Base-by-base conservation (phyloP, 1,284 basidiomycete species). In the Malassezia psittaci region DNA sequence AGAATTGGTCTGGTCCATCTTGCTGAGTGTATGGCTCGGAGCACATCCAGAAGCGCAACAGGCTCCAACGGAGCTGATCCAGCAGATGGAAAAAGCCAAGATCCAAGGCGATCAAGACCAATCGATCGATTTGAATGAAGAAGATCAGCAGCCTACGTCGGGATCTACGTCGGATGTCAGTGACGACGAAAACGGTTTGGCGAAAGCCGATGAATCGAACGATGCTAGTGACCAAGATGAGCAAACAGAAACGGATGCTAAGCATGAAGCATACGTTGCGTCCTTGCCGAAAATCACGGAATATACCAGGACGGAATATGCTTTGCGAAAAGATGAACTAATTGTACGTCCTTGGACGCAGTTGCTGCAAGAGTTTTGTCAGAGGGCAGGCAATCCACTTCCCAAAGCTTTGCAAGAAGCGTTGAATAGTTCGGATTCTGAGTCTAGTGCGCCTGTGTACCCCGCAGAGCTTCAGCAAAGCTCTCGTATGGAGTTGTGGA, bases 221-320 rank as follows among this genome's bases (percentile, higher is more conserved):
- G 50, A 42, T 0, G 50, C 38, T 5, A 34, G 36, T 1, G 44
- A 47, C 1, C 34, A 57, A 15, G 29, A 38, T 9, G 41, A 46
- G 11, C 38, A 33, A 11, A 19, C 48, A 39, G 38, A 6, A 44
- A 39, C 13, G 6, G 43, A 57, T 15, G 24, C 24, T 7, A 29
- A 29, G 24, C 24, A 29, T 29, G 24, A 29, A 29, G 35, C 48
- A 3, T 35, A 35, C 10, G 34, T 50, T 21, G 45, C 42, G n/a
- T 19, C 50, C 2, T 47, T 52, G 8, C 46, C 55, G 15, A 48
- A 37, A 18, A 49, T 57, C 39, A 52, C 55, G 7, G 55, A 57
- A 33, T 57, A 57, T 47, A 57, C 55, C 8, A 50, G 55, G n/a
- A 57, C 55, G 9, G 55, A 57, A 24, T 57, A 57, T 40, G 45